These are phyloP conservation scores for Cyclotella atomus DNA, from an alignment of 108 stramenopile genomes.

Conservation along the genomic window DNA sequence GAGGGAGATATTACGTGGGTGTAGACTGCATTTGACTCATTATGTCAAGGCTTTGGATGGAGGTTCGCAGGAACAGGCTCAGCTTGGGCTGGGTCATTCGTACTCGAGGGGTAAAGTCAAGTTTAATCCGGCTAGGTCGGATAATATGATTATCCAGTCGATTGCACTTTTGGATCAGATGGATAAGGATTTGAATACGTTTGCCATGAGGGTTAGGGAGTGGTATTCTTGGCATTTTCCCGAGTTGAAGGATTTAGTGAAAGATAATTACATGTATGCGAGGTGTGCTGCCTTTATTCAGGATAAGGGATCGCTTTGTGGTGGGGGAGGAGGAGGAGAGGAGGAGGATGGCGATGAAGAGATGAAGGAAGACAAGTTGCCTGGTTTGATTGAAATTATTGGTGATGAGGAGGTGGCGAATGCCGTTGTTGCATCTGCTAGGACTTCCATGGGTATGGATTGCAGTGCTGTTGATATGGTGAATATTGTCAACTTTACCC, in stretches of 20 bases:
- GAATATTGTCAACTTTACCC: slow-evolving; percentile 96
- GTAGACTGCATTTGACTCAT: slow-evolving; percentile 89
- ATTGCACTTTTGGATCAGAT: slow-evolving; percentile 99
- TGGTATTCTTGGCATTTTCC: slow-evolving; percentile 99
- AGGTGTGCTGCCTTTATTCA: slow-evolving; percentile 87
- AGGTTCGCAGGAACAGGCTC: slow-evolving; percentile 94
- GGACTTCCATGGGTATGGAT: slow-evolving; percentile 98
- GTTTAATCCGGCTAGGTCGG: slow-evolving; percentile 97
- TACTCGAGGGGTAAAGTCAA: slow-evolving; percentile 99
- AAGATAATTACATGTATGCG: slow-evolving; percentile 98
- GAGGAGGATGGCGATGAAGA: slow-evolving; percentile 53
- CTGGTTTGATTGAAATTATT: slow-evolving; percentile 87
- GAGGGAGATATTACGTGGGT: slow-evolving; percentile 92
- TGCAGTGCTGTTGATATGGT: slow-evolving; percentile 97
- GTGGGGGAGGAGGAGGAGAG: slow-evolving; percentile 42
- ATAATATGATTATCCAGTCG: slow-evolving; percentile 99
- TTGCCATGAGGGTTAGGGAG: slow-evolving; percentile 98
- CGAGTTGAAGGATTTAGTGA: slow-evolving; percentile 94
- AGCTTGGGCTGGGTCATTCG: slow-evolving; percentile 98
- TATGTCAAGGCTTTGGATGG: slow-evolving; percentile 94
- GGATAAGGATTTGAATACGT: slow-evolving; percentile 99
- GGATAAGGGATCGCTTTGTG: slow-evolving; percentile 74
- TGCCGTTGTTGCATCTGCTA: slow-evolving; percentile 91
- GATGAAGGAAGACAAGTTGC: slow-evolving; percentile 61
- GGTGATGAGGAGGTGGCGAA: slow-evolving; percentile 92